Percentiles rank a stretch among this genome's conserved stretches.
Conservation (phyloP, 805 yeast species). For the Cyberlindnera euphorbiae region DNA sequence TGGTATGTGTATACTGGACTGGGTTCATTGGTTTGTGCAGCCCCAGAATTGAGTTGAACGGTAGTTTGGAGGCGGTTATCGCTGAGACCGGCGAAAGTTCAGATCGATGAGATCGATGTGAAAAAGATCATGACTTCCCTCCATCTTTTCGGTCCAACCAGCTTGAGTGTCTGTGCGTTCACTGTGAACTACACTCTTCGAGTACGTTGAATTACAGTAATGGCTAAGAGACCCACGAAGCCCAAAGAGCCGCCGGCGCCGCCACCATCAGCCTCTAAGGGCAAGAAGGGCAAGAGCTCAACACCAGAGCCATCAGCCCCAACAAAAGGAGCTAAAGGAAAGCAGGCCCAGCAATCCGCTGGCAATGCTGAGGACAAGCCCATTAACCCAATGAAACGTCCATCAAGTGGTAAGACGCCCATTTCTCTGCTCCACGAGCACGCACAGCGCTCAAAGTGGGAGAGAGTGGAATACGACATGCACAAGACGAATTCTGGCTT, state of each 20-base stretch:
- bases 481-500: conserved; percentile 49
- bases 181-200: too few relatives aligned
- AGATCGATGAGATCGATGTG: too few relatives aligned
- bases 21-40: too few relatives aligned
- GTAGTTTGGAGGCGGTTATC: too few relatives aligned
- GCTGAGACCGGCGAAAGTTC: too few relatives aligned
- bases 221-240: conserved; percentile 16
- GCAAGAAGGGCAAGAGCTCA: conserved; percentile 12
- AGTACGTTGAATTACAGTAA: too few relatives aligned
- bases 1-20: too few relatives aligned
- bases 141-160: too few relatives aligned
- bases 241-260: conserved; percentile 13
- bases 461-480: conserved; percentile 76
- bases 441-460: conserved; percentile 88
- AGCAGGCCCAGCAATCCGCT: background rate
- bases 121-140: too few relatives aligned
- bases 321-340: conserved; percentile 4
- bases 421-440: conserved; percentile 80
- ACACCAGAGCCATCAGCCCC: conserved; percentile 2
- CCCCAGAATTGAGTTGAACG: too few relatives aligned
- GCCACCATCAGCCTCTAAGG: conserved; percentile 7
- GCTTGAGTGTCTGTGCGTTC: too few relatives aligned
- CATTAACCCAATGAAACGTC: conserved; percentile 18
- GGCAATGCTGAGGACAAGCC: conserved; percentile 4
- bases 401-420: conserved; percentile 72